Percentiles rank a stretch among this genome's conserved stretches.
phyloP scores from a whole-genome alignment of 169 alveolate species.

The Plasmodium reichenowi region DNA sequence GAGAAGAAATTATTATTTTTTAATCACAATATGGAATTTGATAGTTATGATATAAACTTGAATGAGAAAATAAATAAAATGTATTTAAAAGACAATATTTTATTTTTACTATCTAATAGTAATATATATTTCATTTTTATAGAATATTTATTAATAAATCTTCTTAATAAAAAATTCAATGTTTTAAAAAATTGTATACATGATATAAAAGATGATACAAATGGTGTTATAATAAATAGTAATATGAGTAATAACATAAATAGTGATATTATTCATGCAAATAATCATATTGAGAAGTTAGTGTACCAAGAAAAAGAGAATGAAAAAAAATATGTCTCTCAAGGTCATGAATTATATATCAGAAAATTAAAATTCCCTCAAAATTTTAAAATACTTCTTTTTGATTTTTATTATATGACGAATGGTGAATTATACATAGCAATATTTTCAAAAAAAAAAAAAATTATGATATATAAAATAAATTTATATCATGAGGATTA shows the following conservation, averaged over 20 bases:
- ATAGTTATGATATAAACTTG: slow-evolving; percentile 11
- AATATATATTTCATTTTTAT: slow-evolving; percentile 23
- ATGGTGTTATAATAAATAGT: neutral
- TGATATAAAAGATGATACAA: too few species aligned
- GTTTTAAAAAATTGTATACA: neutral
- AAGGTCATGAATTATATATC: slow-evolving; percentile 1
- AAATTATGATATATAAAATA: slow-evolving; percentile 34
- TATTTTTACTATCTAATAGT: slow-evolving; percentile 44
- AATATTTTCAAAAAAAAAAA: slow-evolving; percentile 49
- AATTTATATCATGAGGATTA: neutral
- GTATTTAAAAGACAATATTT: slow-evolving; percentile 16
- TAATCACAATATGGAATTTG: slow-evolving; percentile 14
- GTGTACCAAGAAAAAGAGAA: too few species aligned
- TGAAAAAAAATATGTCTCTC: neutral
- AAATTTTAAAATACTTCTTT: slow-evolving; percentile 37
- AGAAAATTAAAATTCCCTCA: slow-evolving; percentile 12
- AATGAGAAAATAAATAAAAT: slow-evolving; percentile 37
- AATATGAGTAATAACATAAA: neutral
- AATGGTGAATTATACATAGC: slow-evolving; percentile 26
- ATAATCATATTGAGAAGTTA: too few species aligned
- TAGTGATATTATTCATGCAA: too few species aligned
- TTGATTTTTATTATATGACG: slow-evolving; percentile 36
- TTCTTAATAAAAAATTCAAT: neutral
- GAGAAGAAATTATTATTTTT: slow-evolving; percentile 36
- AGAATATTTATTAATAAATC: neutral